phyloP scores from a whole-genome alignment of 2,329 filamentous ascomycete genomes.

The Berkeleyomyces rouxiae region DNA sequence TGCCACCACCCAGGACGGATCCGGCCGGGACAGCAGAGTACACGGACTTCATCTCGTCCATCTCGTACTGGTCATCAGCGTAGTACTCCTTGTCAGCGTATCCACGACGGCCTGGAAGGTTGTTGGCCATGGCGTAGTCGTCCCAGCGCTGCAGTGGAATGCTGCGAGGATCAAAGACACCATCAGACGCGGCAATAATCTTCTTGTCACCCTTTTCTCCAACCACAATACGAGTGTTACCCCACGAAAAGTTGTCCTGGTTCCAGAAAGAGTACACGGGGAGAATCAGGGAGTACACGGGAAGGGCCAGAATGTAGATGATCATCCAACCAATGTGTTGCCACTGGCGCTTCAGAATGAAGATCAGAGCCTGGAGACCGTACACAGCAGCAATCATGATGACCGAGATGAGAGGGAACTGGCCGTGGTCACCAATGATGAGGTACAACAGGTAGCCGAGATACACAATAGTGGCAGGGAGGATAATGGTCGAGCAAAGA shows the following conservation, averaged over 20 bases:
- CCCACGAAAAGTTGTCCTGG: constrained; percentile 97
- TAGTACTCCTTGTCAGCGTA: constrained; percentile 49
- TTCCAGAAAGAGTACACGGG: constrained; percentile 99
- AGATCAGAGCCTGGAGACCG: constrained; percentile 88
- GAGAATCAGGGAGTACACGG: constrained; percentile 79
- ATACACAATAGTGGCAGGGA: constrained; percentile 78
- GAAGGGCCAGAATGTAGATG: constrained; percentile 91
- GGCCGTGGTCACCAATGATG: constrained; percentile 50
- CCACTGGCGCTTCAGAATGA: constrained; percentile 94
- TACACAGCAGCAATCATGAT: constrained; percentile 83
- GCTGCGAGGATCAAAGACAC: constrained; percentile 76
- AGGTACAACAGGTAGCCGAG: constrained; percentile 75
- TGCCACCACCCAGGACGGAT: constrained; percentile 48
- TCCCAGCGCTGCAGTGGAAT: constrained; percentile 96
- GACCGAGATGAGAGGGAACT: constrained; percentile 75
- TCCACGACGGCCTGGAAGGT: constrained; percentile 78
- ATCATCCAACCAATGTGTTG: constrained; percentile 99
- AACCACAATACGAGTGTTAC: constrained; percentile 93
- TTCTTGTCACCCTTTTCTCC: constrained; percentile 86
- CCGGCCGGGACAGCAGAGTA: constrained; percentile 85
- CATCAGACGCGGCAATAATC: constrained; percentile 70
- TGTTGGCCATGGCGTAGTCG: constrained; percentile 76
- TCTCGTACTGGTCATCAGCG: constrained; percentile 73
- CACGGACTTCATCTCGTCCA: constrained; percentile 94
- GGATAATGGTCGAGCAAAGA: constrained; percentile 78